Evolutionary conservation across 2,329 filamentous ascomycete species (phyloP).

Genomic region (Hypomyces rosellus): DNA sequence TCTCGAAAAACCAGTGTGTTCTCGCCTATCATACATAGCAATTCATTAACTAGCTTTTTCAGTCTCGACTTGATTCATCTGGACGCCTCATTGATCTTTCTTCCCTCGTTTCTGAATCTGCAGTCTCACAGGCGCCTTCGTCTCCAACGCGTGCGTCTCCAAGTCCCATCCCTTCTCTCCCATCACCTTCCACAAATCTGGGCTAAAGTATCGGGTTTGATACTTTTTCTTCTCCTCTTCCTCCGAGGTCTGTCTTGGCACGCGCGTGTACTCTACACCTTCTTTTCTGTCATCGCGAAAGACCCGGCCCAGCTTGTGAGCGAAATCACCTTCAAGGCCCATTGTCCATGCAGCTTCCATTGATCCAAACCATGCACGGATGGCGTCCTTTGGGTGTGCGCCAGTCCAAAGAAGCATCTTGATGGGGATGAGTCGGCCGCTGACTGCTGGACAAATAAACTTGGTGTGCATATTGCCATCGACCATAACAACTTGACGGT

Average conservation of each 20-base stretch:
- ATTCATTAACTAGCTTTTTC: neutral
- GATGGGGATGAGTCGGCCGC: constrained; percentile 19
- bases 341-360: constrained; percentile 32
- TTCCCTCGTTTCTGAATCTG: constrained; percentile 15
- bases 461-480: constrained; percentile 25
- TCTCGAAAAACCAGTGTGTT: neutral
- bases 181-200: constrained; percentile 24
- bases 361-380: constrained; percentile 32
- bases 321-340: constrained; percentile 18
- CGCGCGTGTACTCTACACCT: constrained; percentile 2
- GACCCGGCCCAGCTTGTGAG: constrained; percentile 13
- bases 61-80: neutral
- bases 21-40: neutral
- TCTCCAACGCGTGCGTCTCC: constrained; percentile 31
- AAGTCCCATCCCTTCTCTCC: constrained; percentile 29
- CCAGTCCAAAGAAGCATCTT: constrained; percentile 30
- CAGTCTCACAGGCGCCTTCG: constrained; percentile 28
- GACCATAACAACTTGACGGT: constrained; percentile 19
- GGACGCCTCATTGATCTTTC: constrained; percentile 20
- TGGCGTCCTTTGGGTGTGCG: constrained; percentile 22
- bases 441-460: constrained; percentile 23
- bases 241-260: neutral
- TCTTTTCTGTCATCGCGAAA: constrained; percentile 6
- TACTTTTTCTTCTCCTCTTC: constrained; percentile 13
- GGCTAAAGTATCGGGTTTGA: constrained; percentile 15